A percentile compares a stretch with the other conserved stretches of the same genome.
phyloP scores from a whole-genome alignment of 2,329 filamentous ascomycete species.

The Corynespora cassiicola region DNA sequence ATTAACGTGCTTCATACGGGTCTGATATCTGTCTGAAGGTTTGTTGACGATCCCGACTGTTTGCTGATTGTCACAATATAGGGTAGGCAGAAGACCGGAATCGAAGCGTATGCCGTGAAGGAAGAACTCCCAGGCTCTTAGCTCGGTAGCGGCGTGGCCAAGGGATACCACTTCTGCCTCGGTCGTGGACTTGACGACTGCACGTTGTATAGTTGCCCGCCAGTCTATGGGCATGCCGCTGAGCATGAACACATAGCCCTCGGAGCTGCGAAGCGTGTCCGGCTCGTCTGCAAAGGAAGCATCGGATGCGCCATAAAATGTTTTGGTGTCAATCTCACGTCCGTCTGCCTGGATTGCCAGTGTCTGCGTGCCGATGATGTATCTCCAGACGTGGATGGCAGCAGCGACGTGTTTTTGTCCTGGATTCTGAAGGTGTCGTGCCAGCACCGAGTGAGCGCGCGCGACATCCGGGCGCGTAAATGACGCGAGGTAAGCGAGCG shows the following conservation, averaged over 20 bases:
- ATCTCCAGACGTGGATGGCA: slow-evolving; percentile 2
- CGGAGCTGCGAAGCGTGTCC: slow-evolving; percentile 5
- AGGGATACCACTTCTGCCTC: slow-evolving; percentile 19
- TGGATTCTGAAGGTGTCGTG: slow-evolving; percentile 19
- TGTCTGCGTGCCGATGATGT: slow-evolving; percentile 7
- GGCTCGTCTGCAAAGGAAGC: slow-evolving; percentile 18
- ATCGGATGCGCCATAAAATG: slow-evolving; percentile 18
- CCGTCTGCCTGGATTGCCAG: slow-evolving; percentile 2
- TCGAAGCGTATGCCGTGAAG: slow-evolving; percentile 5
- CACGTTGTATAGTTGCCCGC: slow-evolving; percentile 17
- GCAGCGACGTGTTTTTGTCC: slow-evolving; percentile 10
- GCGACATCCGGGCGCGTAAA: slow-evolving; percentile 15
- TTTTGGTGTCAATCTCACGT: slow-evolving; percentile 1
- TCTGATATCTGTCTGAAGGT: slow-evolving; percentile 6
- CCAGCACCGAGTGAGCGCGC: slow-evolving; percentile 5
- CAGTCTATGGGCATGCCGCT: slow-evolving; percentile 18
- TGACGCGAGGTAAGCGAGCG: slow-evolving; percentile 11
- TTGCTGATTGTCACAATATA: slow-evolving; percentile 13
- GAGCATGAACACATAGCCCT: slow-evolving; percentile 22
- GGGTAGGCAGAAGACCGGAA: background rate
- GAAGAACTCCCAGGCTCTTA: slow-evolving; percentile 10
- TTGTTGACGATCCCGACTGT: slow-evolving; percentile 11
- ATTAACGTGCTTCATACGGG: slow-evolving; percentile 18
- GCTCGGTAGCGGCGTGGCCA: slow-evolving; percentile 6
- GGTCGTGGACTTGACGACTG: slow-evolving; percentile 20